Percentiles rank a stretch among this genome's conserved stretches.
Conservation (phyloP, 352 stramenopile genomes). For the Thalassiosira gravida region DNA sequence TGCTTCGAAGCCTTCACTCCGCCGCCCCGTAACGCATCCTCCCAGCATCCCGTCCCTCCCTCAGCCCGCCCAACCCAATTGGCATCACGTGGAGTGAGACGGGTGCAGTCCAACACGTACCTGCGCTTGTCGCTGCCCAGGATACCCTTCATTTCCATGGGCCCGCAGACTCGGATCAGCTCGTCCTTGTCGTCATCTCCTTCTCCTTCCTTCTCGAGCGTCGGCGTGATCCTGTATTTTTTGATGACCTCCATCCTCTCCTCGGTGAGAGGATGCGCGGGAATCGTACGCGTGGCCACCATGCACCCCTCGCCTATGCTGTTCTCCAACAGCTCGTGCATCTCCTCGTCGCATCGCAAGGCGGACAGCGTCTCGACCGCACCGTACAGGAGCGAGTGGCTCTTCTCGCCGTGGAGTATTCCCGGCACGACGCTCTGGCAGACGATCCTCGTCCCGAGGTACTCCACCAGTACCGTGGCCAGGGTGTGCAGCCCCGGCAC, state of each 20-base stretch:
- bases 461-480: slow-evolving; percentile 93
- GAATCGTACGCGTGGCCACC: slow-evolving; percentile 67
- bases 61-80: slow-evolving; percentile 87
- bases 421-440: slow-evolving; percentile 94
- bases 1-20: slow-evolving; percentile 3
- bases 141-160: slow-evolving; percentile 95
- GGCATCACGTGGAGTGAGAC: slow-evolving; percentile 92
- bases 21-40: slow-evolving; percentile 26
- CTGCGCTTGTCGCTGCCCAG: slow-evolving; percentile 90
- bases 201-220: slow-evolving; percentile 24
- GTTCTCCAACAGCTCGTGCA: slow-evolving; percentile 90
- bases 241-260: slow-evolving; percentile 67
- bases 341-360: slow-evolving; percentile 86
- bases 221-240: slow-evolving; percentile 34
- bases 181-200: slow-evolving; percentile 42
- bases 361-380: slow-evolving; percentile 90
- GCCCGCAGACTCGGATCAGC: slow-evolving; percentile 87
- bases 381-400: slow-evolving; percentile 93
- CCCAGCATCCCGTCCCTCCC: slow-evolving; percentile 85
- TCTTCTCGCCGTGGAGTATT: slow-evolving; percentile 93
- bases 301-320: slow-evolving; percentile 72
- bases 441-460: slow-evolving; percentile 92
- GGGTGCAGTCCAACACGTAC: slow-evolving; percentile 94
- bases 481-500: slow-evolving; percentile 91
- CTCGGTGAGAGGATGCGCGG: slow-evolving; percentile 59